phyloP scores from a whole-genome alignment of 176 grass and related monocot genomes.

The Avena insularis region DNA sequence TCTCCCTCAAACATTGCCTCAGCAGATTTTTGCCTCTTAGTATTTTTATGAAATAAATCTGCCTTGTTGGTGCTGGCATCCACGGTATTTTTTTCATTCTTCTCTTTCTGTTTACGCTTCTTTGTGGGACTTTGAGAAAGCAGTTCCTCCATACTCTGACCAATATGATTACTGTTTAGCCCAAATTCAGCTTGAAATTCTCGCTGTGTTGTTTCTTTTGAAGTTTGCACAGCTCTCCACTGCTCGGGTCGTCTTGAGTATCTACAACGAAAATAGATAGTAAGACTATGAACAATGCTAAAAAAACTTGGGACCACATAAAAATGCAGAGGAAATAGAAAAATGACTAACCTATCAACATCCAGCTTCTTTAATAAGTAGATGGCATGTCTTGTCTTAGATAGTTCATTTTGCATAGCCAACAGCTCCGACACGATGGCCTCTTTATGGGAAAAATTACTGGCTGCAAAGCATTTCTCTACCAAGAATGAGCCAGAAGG shows the following conservation, averaged over 20 bases:
- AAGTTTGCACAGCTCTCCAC: conserved; percentile 74
- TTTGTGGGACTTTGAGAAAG: conserved; percentile 43
- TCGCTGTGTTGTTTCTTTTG: conserved; percentile 77
- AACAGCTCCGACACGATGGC: conserved; percentile 70
- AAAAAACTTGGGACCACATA: not conserved
- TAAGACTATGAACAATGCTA: not conserved
- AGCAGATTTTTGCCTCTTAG: conserved; percentile 46
- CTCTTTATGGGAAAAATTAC: conserved; percentile 89
- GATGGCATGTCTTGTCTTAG: conserved; percentile 77
- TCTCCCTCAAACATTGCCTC: conserved; percentile 37
- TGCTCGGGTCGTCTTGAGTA: conserved; percentile 87
- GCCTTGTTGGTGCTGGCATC: conserved; percentile 29
- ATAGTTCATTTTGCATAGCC: conserved; percentile 66
- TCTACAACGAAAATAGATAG: conserved; percentile 44
- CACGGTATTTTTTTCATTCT: conserved; percentile 32
- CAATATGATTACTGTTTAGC: conserved; percentile 47
- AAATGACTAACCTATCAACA: conserved; percentile 70
- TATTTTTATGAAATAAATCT: conserved; percentile 16
- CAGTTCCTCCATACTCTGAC: conserved; percentile 28
- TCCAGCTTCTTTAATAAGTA: conserved; percentile 94
- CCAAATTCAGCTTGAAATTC: conserved; percentile 78
- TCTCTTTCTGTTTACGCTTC: conserved; percentile 49
- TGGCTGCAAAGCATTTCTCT: conserved; percentile 87
- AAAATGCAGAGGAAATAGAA: not conserved
- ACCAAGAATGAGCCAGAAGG: conserved; percentile 84